Conservation (phyloP, 2,329 filamentous ascomycete species). For the Arthrinium puccinioides region DNA sequence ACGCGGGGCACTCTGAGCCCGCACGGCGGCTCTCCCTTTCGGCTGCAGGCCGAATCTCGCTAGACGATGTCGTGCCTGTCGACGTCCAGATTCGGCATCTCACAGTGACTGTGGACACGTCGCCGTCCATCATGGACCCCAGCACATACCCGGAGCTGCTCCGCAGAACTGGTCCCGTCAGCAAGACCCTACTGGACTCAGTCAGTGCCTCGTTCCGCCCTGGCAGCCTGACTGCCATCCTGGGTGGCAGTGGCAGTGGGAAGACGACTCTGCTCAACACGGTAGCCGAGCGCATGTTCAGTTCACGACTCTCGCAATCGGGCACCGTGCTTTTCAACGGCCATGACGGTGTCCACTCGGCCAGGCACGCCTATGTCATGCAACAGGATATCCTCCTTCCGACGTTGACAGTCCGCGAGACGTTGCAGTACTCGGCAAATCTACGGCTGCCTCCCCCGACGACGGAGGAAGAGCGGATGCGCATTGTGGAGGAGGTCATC, state of each 20-base stretch:
- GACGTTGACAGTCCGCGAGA: constrained; percentile 69
- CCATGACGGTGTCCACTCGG: constrained; percentile 39
- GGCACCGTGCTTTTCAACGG: constrained; percentile 59
- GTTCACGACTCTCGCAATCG: constrained; percentile 39
- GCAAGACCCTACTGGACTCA: constrained; percentile 51
- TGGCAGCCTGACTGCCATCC: constrained; percentile 66
- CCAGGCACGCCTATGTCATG: constrained; percentile 64
- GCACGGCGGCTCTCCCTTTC: constrained; percentile 1
- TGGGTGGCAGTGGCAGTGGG: constrained; percentile 66
- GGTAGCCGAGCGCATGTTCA: constrained; percentile 62
- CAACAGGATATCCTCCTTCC: constrained; percentile 70
- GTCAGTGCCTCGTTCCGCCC: constrained; percentile 57
- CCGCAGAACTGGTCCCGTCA: constrained; percentile 21
- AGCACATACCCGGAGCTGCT: constrained; percentile 36
- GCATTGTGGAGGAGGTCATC: constrained; percentile 70
- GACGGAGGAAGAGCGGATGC: constrained; percentile 48
- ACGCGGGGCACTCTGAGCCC: not conserved
- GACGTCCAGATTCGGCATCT: constrained; percentile 38
- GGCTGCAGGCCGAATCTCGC: constrained; percentile 4
- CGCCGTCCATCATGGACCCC: constrained; percentile 44
- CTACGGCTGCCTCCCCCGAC: constrained; percentile 59
- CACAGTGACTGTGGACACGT: constrained; percentile 49
- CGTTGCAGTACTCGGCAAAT: constrained; percentile 65
- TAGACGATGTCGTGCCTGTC: constrained; percentile 33
- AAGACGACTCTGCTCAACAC: constrained; percentile 68